These are phyloP conservation scores for Priceomyces castillae DNA, from an alignment of 805 yeast genomes.

Conservation along the genomic window DNA sequence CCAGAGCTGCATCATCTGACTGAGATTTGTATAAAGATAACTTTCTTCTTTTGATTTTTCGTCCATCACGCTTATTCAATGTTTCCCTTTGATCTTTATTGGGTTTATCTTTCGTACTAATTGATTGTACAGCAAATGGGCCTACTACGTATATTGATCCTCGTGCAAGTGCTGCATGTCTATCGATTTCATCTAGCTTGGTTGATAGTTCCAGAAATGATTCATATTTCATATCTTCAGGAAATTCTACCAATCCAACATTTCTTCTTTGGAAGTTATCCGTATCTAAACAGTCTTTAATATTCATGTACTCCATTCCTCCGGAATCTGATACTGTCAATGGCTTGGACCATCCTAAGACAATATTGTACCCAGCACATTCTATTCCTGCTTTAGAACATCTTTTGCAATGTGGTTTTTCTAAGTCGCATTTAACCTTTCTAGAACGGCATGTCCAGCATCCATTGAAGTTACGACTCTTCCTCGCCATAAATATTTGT, in stretches of 20 bases:
- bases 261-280: conserved; percentile 44
- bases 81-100: no score
- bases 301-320: conserved; percentile 15
- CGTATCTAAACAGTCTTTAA: conserved; percentile 14
- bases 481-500: conserved; percentile 16
- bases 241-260: conserved; percentile 43
- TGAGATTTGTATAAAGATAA: not conserved
- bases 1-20: not conserved
- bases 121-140: conserved; percentile 27
- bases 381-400: conserved; percentile 43
- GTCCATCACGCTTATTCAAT: no score
- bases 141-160: conserved; percentile 14
- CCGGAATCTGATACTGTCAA: conserved; percentile 25
- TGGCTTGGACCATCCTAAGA: conserved; percentile 46
- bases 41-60: not conserved
- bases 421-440: conserved; percentile 53
- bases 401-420: conserved; percentile 44
- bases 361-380: conserved; percentile 52
- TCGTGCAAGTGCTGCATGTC: conserved; percentile 4
- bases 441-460: conserved; percentile 56
- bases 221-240: conserved; percentile 29
- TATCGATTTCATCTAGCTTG: conserved; percentile 33
- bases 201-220: conserved; percentile 39
- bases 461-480: conserved; percentile 44
- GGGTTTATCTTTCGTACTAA: no score